Base-by-base conservation (phyloP, 139 green algal species). In the Coelastrella sp. region DNA sequence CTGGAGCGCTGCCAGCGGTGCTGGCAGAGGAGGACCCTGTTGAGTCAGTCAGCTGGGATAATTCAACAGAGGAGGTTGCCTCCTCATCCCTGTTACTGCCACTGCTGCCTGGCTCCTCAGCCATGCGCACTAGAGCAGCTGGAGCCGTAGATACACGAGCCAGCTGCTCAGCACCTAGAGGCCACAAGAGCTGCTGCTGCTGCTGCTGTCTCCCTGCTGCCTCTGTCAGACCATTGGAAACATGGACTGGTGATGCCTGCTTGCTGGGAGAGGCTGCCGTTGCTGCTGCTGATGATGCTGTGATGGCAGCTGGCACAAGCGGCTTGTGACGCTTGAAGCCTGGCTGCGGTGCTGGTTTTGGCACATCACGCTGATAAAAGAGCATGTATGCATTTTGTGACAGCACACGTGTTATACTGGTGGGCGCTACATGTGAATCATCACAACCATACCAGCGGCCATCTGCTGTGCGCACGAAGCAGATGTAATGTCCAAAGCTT, bases 301-400 rank as follows among this genome's bases (percentile, higher is more conserved):
- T 40, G 68, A 68, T 68, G 45, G 79, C 64, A 53, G 45, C 64
- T 25, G 80, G 45, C 13, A 21, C 34, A 5, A 74, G 41, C 7
- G 79, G 62, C 63, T 34, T 40, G 13, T 30, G 41, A 37, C 79
- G 79, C 40, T 63, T 45, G 41, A 51, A 85, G 27, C 60, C 62
- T 27, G 80, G 80, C 50, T 80, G 13, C 27, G 80, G 80, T 27
- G 80, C 80, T 48, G 80, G 67, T 40, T 86, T 86, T 30, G 80
- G 80, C 2, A 40, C 73, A 37, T 86, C 67, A 27, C 86, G 86
- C 50, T 85, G 66, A 68, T 91, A 91, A 59, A 91, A 90, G 41
- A 91, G 88, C 88, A 91, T 84, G 88, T 91, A 91, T 23, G 85
- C 88, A 23, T 87, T 84, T 41, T 67, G 69, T 34, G 59, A 79